Evolutionary conservation across 2,329 filamentous ascomycete species (phyloP).

Genomic region (Diaporthe helianthi): DNA sequence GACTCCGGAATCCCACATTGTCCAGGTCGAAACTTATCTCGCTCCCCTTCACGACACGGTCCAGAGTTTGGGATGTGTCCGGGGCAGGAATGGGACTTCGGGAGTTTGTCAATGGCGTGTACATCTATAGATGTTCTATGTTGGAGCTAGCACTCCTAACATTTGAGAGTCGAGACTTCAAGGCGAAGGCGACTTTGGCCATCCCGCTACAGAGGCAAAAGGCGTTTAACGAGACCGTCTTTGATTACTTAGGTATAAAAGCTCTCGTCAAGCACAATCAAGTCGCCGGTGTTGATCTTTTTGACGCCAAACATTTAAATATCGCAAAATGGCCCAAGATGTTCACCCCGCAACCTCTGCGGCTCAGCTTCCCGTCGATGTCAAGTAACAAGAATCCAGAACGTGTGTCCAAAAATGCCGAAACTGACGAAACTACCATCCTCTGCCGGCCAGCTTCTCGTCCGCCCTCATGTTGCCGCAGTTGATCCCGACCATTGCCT

Average conservation of each 20-base stretch:
- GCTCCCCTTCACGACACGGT: too few relatives aligned
- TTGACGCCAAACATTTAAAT: not conserved
- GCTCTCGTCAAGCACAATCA: not conserved
- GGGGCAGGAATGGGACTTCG: constrained; percentile 70
- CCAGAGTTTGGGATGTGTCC: constrained; percentile 64
- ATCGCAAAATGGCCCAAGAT: not conserved
- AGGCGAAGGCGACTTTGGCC: not conserved
- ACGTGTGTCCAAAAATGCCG: not conserved
- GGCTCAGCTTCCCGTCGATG: constrained; percentile 60
- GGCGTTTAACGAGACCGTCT: not conserved
- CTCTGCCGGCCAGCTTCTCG: constrained; percentile 84
- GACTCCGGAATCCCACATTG: too few relatives aligned
- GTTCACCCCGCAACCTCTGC: constrained; percentile 67
- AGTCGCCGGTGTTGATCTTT: not conserved
- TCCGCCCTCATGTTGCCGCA: constrained; percentile 76
- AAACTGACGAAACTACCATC: constrained; percentile 68
- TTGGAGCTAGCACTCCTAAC: constrained; percentile 48
- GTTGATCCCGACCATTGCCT: constrained; percentile 98
- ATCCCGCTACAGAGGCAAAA: not conserved
- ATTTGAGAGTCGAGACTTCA: not conserved
- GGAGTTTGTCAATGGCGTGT: constrained; percentile 56
- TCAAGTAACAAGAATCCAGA: not conserved
- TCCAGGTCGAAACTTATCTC: too few relatives aligned
- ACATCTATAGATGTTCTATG: constrained; percentile 51
- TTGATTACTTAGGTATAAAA: not conserved